Evolutionary conservation across 2,329 filamentous ascomycete species (phyloP).

Genomic region (Fusarium sp.): DNA sequence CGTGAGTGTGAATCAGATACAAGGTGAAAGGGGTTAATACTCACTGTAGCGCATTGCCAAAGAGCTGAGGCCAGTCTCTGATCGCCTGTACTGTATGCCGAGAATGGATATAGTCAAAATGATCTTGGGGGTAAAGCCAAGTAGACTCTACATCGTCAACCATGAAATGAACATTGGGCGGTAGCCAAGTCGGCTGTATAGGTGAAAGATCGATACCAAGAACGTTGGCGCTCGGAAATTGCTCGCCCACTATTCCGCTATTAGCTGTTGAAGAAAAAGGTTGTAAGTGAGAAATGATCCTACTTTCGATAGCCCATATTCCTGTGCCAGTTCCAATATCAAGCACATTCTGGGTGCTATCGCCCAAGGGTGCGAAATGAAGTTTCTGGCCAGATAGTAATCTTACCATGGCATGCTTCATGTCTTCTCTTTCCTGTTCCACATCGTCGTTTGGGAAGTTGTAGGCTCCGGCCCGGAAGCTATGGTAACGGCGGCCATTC

Average conservation of each 20-base stretch:
- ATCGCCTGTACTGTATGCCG: constrained; percentile 68
- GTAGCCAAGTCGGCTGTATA: constrained; percentile 65
- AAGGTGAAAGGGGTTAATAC: constrained; percentile 5
- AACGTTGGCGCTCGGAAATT: constrained; percentile 58
- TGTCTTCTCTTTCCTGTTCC: constrained; percentile 69
- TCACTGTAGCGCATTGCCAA: constrained; percentile 51
- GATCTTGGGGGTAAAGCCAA: constrained; percentile 66
- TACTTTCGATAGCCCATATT: constrained; percentile 70
- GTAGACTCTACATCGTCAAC: constrained; percentile 69
- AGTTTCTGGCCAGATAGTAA: constrained; percentile 62
- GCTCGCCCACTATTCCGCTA: constrained; percentile 58
- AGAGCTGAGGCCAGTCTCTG: constrained; percentile 65
- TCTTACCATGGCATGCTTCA: constrained; percentile 67
- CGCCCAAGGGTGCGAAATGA: constrained; percentile 65
- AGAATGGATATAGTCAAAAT: constrained; percentile 73
- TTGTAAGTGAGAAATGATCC: constrained; percentile 19
- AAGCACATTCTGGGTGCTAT: constrained; percentile 63
- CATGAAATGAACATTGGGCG: constrained; percentile 67
- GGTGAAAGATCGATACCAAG: constrained; percentile 62
- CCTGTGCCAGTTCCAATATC: constrained; percentile 71
- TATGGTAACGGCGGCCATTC: constrained; percentile 71
- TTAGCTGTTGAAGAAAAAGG: constrained; percentile 19
- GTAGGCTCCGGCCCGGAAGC: constrained; percentile 66
- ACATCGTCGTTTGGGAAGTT: constrained; percentile 71
- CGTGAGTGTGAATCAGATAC: neutral